Percentiles rank a stretch among this genome's conserved stretches.
Evolutionary conservation across 1,284 basidiomycete species (phyloP).

Genomic region (Trichosporon inkin): DNA sequence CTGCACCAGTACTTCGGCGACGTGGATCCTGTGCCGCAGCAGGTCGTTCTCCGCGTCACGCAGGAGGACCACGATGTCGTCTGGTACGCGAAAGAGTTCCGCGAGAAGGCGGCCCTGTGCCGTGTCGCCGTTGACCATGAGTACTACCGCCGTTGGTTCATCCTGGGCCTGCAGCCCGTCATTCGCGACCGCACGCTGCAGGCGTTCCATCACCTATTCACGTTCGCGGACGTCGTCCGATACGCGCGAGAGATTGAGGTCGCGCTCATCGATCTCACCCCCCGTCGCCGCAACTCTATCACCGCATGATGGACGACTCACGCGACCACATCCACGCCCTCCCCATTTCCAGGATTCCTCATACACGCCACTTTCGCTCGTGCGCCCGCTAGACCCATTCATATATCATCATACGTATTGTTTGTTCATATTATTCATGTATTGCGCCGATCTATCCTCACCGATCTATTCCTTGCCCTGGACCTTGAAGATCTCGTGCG

Average conservation of each 20-base stretch:
- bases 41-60: neutral
- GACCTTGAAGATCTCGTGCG: neutral
- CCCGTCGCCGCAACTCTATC: neutral
- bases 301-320: neutral
- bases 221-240: neutral
- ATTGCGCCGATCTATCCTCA: no score
- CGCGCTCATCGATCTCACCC: neutral
- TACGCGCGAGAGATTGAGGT: neutral
- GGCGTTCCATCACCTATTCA: neutral
- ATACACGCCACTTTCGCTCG: neutral
- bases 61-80: neutral
- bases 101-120: neutral
- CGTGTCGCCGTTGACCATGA: conserved; percentile 2
- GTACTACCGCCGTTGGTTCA: conserved; percentile 5
- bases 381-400: neutral
- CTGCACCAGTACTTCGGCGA: neutral
- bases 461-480: conserved; percentile 5
- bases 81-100: conserved; percentile 2
- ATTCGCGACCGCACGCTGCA: neutral
- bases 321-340: neutral
- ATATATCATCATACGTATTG: neutral
- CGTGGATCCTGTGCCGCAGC: neutral
- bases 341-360: neutral
- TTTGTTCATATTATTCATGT: neutral
- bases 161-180: neutral